Conservation (phyloP, 1,284 basidiomycete species). For the Austroboletus novae-zelandiae region DNA sequence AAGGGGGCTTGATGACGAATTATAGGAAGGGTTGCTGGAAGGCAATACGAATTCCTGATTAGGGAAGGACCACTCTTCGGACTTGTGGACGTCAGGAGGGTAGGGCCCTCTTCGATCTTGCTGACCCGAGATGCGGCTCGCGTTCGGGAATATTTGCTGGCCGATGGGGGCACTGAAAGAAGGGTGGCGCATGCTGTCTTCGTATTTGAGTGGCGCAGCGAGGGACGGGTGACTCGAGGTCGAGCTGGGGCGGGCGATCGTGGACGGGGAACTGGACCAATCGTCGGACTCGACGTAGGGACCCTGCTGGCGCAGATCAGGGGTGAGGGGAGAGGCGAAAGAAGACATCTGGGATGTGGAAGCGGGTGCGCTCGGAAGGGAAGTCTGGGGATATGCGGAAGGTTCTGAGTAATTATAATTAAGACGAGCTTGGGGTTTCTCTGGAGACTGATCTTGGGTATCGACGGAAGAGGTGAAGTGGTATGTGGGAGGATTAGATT, state of each 20-base stretch:
- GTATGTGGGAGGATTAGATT: constrained; percentile 52
- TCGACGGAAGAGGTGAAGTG: constrained; percentile 55
- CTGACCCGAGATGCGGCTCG: constrained; percentile 68
- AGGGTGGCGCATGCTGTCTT: constrained; percentile 61
- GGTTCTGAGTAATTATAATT: constrained; percentile 38
- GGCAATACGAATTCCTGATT: constrained; percentile 34
- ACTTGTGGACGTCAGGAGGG: constrained; percentile 24
- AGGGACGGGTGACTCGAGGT: constrained; percentile 55
- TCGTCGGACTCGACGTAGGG: constrained; percentile 28
- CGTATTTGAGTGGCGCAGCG: constrained; percentile 52
- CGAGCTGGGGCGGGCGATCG: constrained; percentile 53
- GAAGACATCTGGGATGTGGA: constrained; percentile 49
- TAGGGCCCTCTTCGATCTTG: constrained; percentile 49
- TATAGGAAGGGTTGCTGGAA: constrained; percentile 25
- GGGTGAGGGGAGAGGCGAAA: constrained; percentile 46
- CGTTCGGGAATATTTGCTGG: constrained; percentile 58
- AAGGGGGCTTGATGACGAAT: constrained; percentile 21
- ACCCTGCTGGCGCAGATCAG: constrained; percentile 38
- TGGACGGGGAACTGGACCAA: constrained; percentile 33
- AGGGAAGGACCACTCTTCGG: constrained; percentile 43
- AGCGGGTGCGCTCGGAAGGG: constrained; percentile 45
- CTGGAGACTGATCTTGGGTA: constrained; percentile 35
- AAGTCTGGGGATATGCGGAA: constrained; percentile 44
- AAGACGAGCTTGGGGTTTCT: constrained; percentile 44
- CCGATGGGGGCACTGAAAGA: constrained; percentile 55